These are phyloP conservation scores for Trifolium pratense DNA, from an alignment of 306 rosid genomes.

Conservation along the genomic window DNA sequence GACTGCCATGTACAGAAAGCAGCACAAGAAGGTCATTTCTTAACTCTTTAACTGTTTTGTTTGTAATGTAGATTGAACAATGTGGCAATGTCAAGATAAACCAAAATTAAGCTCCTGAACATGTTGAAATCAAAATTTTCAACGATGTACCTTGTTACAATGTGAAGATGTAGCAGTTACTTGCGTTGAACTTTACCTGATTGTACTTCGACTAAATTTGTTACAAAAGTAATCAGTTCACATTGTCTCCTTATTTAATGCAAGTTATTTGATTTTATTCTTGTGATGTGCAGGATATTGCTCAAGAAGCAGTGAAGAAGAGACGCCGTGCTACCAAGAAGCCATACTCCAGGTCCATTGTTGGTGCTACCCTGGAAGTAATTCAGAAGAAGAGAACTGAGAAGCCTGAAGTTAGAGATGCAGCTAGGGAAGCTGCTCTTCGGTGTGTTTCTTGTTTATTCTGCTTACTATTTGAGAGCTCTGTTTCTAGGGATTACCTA, in stretches of 20 bases:
- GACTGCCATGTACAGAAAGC: conserved; percentile 93
- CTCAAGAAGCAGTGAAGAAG: conserved; percentile 52
- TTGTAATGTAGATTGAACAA: not conserved
- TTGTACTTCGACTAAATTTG: not conserved
- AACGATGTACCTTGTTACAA: not conserved
- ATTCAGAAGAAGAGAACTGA: conserved; percentile 39
- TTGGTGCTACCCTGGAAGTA: conserved; percentile 42
- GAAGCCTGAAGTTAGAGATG: conserved; percentile 42
- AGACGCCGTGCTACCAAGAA: conserved; percentile 38
- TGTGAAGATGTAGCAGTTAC: not conserved
- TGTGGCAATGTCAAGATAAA: not conserved
- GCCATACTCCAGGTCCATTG: conserved; percentile 44
- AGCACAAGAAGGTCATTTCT: conserved; percentile 73
- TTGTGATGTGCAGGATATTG: conserved; percentile 54
- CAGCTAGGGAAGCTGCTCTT: conserved; percentile 44
- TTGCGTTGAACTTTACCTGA: not conserved
- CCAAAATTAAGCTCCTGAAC: not conserved
- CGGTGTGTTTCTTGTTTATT: conserved; percentile 23
- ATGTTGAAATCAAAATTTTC: not conserved
- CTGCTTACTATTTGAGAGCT: not conserved
- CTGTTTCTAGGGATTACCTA: too few relatives aligned
- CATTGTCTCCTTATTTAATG: too few relatives aligned
- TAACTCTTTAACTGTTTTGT: not conserved
- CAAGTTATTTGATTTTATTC: not conserved
- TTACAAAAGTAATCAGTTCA: not conserved